Conservation (phyloP, 768 basidiomycete genomes). For the Lactarius vividus region DNA sequence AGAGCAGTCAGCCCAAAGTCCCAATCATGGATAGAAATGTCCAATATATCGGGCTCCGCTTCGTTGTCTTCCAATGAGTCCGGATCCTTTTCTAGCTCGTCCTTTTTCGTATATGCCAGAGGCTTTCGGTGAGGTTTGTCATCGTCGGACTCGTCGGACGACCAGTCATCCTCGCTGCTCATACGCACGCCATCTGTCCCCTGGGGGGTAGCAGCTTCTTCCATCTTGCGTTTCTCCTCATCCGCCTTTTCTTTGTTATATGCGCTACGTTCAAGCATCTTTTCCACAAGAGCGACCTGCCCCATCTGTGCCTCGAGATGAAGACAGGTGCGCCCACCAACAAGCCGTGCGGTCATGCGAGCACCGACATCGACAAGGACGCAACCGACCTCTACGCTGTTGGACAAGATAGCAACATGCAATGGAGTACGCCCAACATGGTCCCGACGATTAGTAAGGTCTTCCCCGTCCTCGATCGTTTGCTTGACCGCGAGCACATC, state of each 20-base stretch:
- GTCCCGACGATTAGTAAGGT: constrained; percentile 50
- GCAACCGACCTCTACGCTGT: constrained; percentile 45
- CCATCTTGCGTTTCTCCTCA: constrained; percentile 29
- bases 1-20: constrained; percentile 55
- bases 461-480: constrained; percentile 43
- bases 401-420: constrained; percentile 54
- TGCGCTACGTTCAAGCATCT: constrained; percentile 50
- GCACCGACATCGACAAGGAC: constrained; percentile 55
- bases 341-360: constrained; percentile 53
- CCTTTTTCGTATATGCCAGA: constrained; percentile 31
- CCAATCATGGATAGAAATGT: constrained; percentile 55
- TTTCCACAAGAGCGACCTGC: constrained; percentile 42
- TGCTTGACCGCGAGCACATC: constrained; percentile 42
- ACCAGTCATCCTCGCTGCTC: constrained; percentile 30
- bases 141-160: constrained; percentile 19
- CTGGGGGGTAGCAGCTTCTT: constrained; percentile 16
- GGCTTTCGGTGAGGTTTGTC: constrained; percentile 26
- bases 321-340: constrained; percentile 53
- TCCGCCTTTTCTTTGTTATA: constrained; percentile 32
- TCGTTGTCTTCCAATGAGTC: constrained; percentile 49
- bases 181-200: constrained; percentile 22
- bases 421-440: constrained; percentile 60
- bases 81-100: constrained; percentile 30
- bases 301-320: constrained; percentile 57
- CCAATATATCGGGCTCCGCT: constrained; percentile 54